Percentiles rank a stretch among this genome's conserved stretches.
These are phyloP conservation scores for Reutealis trisperma DNA, from an alignment of 345 rosid genomes.

Conservation along the genomic window DNA sequence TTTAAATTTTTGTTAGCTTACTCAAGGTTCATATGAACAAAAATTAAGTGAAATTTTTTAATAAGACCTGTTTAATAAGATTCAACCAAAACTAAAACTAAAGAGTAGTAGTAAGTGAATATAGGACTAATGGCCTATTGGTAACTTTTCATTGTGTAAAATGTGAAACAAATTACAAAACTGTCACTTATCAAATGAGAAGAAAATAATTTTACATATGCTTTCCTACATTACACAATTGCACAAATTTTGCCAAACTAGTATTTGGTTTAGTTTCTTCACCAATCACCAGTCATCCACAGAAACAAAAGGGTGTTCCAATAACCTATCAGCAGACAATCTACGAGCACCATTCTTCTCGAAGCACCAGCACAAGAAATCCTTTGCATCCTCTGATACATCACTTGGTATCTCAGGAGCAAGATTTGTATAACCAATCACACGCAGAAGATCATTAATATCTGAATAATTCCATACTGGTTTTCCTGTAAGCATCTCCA, in stretches of 20 bases:
- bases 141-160: no score
- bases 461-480: not conserved
- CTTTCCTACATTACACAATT: no score
- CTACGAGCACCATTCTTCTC: not conserved
- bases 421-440: not conserved
- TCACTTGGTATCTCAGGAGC: not conserved
- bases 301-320: slow-evolving; percentile 5
- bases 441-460: not conserved
- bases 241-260: no score
- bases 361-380: not conserved
- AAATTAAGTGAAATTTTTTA: no score
- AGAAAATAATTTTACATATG: no score
- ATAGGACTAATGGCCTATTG: no score
- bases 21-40: no score
- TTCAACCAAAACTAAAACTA: not conserved
- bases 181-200: no score
- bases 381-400: not conserved
- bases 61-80: not conserved
- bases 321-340: not conserved
- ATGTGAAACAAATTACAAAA: no score
- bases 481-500: slow-evolving; percentile 4
- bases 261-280: no score
- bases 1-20: no score
- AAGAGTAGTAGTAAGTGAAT: no score
- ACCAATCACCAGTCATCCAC: not conserved